Evolutionary conservation across 805 yeast species (phyloP).

Genomic region (Saccharomycopsis fibuligera): DNA sequence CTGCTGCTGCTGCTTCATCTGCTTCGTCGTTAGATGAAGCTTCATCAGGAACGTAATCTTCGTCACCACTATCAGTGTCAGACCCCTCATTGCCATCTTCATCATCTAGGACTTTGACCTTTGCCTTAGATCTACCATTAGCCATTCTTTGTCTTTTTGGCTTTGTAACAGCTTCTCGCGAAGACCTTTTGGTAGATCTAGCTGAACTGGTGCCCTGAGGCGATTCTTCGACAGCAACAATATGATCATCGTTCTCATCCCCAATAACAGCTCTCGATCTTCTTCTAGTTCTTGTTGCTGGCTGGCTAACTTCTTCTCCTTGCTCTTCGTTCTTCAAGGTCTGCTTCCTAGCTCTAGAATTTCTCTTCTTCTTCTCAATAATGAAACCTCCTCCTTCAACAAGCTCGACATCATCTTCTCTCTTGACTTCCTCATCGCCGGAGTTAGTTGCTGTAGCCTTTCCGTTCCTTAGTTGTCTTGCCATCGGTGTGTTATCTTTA

Average conservation of each 20-base stretch:
- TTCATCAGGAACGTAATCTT: slow-evolving; percentile 25
- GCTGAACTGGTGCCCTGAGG: no score
- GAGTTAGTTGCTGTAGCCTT: neutral
- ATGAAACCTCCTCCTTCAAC: slow-evolving; percentile 20
- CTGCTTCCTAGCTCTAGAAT: neutral
- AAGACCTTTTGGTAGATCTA: neutral
- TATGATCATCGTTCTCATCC: neutral
- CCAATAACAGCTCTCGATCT: neutral
- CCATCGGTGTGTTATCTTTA: neutral
- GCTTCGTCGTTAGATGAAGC: slow-evolving; percentile 39
- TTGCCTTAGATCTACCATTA: no score
- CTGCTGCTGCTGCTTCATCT: slow-evolving; percentile 5
- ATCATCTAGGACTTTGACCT: no score
- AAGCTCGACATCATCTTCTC: slow-evolving; percentile 5
- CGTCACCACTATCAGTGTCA: slow-evolving; percentile 17
- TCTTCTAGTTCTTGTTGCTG: neutral
- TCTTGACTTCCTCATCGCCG: neutral
- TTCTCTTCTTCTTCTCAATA: slow-evolving; percentile 14
- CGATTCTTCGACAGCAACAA: no score
- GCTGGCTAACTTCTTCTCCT: neutral
- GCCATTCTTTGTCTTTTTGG: neutral
- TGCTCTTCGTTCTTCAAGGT: neutral
- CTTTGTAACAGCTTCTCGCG: no score
- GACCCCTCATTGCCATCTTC: slow-evolving; percentile 24
- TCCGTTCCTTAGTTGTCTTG: neutral